Conservation (phyloP, 148 eudicot genomes). For the Salicornia ramosissima region DNA sequence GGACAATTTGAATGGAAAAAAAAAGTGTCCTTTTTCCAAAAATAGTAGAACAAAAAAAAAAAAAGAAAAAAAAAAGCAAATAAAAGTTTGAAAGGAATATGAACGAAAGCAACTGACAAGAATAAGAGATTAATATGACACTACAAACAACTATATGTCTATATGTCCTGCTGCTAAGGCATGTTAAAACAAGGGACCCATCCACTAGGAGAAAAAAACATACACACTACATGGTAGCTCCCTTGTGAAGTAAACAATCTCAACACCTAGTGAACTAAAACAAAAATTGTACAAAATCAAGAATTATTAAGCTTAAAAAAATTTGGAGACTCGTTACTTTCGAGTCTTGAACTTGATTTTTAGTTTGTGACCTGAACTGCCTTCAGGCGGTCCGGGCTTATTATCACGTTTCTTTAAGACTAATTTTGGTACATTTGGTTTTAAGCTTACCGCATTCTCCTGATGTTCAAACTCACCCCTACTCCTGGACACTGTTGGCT, state of each 20-base stretch:
- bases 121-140: too few relatives aligned
- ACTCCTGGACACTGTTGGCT: conserved; percentile 14
- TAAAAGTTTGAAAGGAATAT: too few relatives aligned
- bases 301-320: conserved; percentile 1
- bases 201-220: not conserved
- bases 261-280: not conserved
- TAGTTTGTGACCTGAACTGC: conserved; percentile 50
- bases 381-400: conserved; percentile 35
- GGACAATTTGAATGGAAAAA: too few relatives aligned
- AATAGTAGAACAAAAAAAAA: too few relatives aligned
- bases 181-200: too few relatives aligned
- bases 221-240: not conserved
- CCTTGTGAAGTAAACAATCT: not conserved
- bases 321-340: conserved; percentile 3
- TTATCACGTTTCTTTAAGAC: conserved; percentile 26
- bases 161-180: too few relatives aligned
- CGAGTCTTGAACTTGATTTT: conserved; percentile 67
- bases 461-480: conserved; percentile 8
- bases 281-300: not conserved
- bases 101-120: too few relatives aligned
- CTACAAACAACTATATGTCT: too few relatives aligned
- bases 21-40: too few relatives aligned
- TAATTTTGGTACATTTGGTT: conserved; percentile 30
- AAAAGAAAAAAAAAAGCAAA: too few relatives aligned
- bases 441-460: conserved; percentile 16